Evolutionary conservation across 2,329 filamentous ascomycete species (phyloP), one percentile per base, ranked within the genome.

Genomic region (Pseudogymnoascus sp.): DNA sequence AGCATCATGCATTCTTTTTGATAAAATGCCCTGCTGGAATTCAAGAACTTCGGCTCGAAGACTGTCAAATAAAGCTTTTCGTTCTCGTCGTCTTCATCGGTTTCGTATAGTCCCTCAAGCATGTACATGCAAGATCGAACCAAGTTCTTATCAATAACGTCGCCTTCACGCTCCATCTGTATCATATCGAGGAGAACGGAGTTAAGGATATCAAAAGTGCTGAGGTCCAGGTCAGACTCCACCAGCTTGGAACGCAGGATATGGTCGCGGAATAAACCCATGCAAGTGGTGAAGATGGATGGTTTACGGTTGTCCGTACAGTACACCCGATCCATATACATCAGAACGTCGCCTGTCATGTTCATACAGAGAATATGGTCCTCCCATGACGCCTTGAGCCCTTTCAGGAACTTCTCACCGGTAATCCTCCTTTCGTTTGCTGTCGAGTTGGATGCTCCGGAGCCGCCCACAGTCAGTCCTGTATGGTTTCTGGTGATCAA

Each of bases 291-390:
- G 72, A 92, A 97, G 62, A 97, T 94, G 0, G 89, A 89, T 0
- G 91, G 87, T 65, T 83, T 82, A 5, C 85, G 82, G 64, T 86
- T 83, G 66, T 95, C 91, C 37, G 86, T 80, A 59, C 86, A 88
- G 70, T 90, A 92, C 29, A 92, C 87, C 59, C 92, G 88, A 72
- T 99, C 93, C 80, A 99, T 91, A 72, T 97, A 97, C 92, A 97
- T 97, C 60, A 97, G 81, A 33, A 97, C 91, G 74, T 97, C 94
- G 3, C 92, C 92, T 60, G 91, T 88, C 93, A 97, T 97, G 72
- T 91, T 92, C 90, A 96, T 96, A 49, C 90, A 92, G 63, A 90
- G 84, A 72, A 92, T 90, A 72, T 99, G 92, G 66, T 95, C 89
- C 65, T 92, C 85, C 91, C 92, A 99, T 2, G 87, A 85, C 63